A percentile compares a stretch with the other conserved stretches of the same genome.
Conservation (phyloP, 306 rosid species). For the Begonia fuchsioides region DNA sequence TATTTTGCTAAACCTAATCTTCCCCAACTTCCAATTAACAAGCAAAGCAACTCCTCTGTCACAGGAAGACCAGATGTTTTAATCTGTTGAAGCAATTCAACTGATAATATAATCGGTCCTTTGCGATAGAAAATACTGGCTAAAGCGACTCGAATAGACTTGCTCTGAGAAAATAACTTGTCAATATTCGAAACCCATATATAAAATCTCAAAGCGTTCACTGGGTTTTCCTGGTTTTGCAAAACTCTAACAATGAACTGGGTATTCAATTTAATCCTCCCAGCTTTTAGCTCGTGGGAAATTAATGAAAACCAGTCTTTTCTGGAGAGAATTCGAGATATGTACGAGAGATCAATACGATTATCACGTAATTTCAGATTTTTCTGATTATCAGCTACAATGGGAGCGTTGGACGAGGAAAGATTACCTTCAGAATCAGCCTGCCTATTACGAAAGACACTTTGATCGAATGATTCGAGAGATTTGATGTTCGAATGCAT, state of each 20-base stretch:
- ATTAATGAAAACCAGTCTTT: slow-evolving; percentile 52
- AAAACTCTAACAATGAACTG: slow-evolving; percentile 32
- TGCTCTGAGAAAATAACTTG: slow-evolving; percentile 26
- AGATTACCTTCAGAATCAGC: slow-evolving; percentile 24
- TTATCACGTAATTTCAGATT: neutral
- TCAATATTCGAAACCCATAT: slow-evolving; percentile 47
- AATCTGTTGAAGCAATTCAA: slow-evolving; percentile 44
- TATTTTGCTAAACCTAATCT: slow-evolving; percentile 67
- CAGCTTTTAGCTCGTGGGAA: slow-evolving; percentile 34
- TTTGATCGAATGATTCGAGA: slow-evolving; percentile 4
- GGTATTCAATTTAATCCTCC: slow-evolving; percentile 25
- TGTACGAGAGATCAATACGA: slow-evolving; percentile 29
- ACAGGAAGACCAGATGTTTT: slow-evolving; percentile 32
- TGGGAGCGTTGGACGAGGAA: slow-evolving; percentile 6
- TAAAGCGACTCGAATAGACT: slow-evolving; percentile 32
- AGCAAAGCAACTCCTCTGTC: slow-evolving; percentile 42
- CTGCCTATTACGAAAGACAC: neutral
- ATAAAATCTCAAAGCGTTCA: slow-evolving; percentile 38
- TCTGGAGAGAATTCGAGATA: slow-evolving; percentile 37
- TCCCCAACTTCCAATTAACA: slow-evolving; percentile 75
- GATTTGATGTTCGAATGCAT: slow-evolving; percentile 4
- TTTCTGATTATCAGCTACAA: slow-evolving; percentile 1
- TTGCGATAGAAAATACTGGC: slow-evolving; percentile 21
- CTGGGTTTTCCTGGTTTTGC: slow-evolving; percentile 54
- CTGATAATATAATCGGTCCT: slow-evolving; percentile 54